These are phyloP conservation scores for Apiotrichum siamense DNA, from an alignment of 1,284 basidiomycete genomes.

Conservation along the genomic window DNA sequence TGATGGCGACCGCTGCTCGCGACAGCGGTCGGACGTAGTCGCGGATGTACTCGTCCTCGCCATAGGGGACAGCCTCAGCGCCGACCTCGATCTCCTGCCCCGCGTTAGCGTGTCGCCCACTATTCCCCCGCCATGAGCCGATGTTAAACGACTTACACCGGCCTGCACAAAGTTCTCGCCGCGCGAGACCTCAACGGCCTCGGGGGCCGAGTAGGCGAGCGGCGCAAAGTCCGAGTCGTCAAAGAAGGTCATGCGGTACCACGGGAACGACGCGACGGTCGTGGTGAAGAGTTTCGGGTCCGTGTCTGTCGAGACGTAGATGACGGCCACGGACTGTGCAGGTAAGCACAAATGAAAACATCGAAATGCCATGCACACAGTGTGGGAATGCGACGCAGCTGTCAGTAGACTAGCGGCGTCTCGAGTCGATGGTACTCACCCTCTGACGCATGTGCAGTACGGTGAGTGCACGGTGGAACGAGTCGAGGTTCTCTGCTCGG, in stretches of 20 bases:
- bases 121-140: too few relatives aligned
- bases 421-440: too few relatives aligned
- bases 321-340: constrained; percentile 27
- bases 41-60: constrained; percentile 39
- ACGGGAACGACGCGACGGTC: constrained; percentile 38
- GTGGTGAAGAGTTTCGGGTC: constrained; percentile 24
- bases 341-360: too few relatives aligned
- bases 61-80: constrained; percentile 38
- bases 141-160: constrained; percentile 29
- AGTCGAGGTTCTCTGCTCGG: constrained; percentile 8
- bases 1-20: constrained; percentile 40
- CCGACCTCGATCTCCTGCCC: constrained; percentile 40
- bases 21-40: constrained; percentile 47
- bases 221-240: constrained; percentile 48
- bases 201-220: constrained; percentile 27
- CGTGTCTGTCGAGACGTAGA: constrained; percentile 47
- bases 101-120: too few relatives aligned
- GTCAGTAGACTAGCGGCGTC: too few relatives aligned
- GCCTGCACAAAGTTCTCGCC: constrained; percentile 48
- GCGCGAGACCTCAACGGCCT: constrained; percentile 40
- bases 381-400: too few relatives aligned
- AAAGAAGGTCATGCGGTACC: constrained; percentile 44
- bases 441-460: constrained; percentile 9
- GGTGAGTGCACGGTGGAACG: constrained; percentile 6
- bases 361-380: too few relatives aligned